These are phyloP conservation scores for Daucus carota DNA, from an alignment of 129 eudicot species.

Conservation along the genomic window DNA sequence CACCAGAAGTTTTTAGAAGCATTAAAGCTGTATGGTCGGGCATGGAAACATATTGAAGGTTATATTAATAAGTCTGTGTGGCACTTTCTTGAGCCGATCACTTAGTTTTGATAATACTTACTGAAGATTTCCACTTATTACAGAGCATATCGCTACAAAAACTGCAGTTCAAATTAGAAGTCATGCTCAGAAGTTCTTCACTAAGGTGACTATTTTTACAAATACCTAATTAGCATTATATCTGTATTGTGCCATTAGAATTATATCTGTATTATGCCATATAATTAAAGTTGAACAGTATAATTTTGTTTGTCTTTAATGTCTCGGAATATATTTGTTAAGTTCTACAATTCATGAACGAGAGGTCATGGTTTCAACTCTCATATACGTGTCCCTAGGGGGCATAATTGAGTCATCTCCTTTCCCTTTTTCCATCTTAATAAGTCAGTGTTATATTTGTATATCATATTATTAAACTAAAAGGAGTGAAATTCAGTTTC, in stretches of 20 bases:
- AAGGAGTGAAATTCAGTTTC: not conserved
- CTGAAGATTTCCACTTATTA: constrained; percentile 10
- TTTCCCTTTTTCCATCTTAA: no score
- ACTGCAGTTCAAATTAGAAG: constrained; percentile 98
- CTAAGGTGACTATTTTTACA: constrained; percentile 50
- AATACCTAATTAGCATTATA: constrained; percentile 22
- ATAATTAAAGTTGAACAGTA: constrained; percentile 15
- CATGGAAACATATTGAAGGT: constrained; percentile 90
- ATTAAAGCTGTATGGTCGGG: constrained; percentile 75
- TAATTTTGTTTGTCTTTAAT: not conserved
- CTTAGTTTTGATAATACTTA: not conserved
- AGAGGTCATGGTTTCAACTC: no score
- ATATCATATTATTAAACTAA: not conserved
- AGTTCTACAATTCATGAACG: no score
- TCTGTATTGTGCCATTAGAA: constrained; percentile 15
- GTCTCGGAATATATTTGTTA: no score
- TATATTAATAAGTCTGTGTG: not conserved
- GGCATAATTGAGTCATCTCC: no score
- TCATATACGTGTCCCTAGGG: no score
- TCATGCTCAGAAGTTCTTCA: constrained; percentile 94
- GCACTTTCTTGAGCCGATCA: not conserved
- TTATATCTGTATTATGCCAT: constrained; percentile 22
- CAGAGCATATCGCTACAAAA: constrained; percentile 95
- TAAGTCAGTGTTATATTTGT: no score
- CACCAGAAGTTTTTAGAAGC: constrained; percentile 88